Conservation (phyloP, 352 stramenopile genomes). For the Pythium aristosporum region DNA sequence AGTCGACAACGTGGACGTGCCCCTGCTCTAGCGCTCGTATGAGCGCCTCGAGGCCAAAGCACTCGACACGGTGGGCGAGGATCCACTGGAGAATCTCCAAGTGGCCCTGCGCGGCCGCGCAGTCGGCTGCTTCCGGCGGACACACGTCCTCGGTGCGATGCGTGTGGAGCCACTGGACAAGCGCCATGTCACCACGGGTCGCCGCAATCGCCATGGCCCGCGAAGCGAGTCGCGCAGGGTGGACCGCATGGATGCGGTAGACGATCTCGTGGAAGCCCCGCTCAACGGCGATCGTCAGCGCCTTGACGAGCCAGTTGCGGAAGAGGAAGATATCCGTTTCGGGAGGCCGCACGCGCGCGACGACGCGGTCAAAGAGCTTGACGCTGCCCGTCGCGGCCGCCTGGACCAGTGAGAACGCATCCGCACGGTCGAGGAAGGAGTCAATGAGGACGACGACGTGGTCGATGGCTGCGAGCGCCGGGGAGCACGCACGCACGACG, state of each 20-base stretch:
- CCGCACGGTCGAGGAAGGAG: conserved; percentile 26
- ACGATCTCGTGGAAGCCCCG: conserved; percentile 23
- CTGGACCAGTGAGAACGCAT: conserved; percentile 18
- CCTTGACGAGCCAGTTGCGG: conserved; percentile 30
- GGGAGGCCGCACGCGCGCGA: conserved; percentile 17
- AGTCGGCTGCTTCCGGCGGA: conserved; percentile 24
- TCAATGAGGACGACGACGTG: conserved; percentile 28
- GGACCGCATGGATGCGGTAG: conserved; percentile 24
- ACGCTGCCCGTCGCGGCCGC: conserved; percentile 20
- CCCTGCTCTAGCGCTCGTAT: conserved; percentile 24
- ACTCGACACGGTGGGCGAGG: conserved; percentile 19
- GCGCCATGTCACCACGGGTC: conserved; percentile 18
- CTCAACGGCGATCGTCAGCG: conserved; percentile 21
- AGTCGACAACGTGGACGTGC: conserved; percentile 27
- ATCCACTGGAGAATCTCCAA: conserved; percentile 31
- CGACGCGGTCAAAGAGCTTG: conserved; percentile 31
- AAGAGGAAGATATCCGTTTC: conserved; percentile 26
- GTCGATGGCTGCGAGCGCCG: conserved; percentile 26
- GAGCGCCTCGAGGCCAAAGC: conserved; percentile 25
- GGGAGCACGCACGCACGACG: conserved; percentile 21
- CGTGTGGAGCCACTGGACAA: conserved; percentile 31
- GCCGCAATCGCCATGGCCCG: conserved; percentile 24
- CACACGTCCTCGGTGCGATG: conserved; percentile 25
- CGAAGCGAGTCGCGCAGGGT: conserved; percentile 17
- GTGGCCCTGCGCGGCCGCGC: conserved; percentile 24